Evolutionary conservation across 441 rosid species (phyloP).

Genomic region (Bruguiera hainesii): DNA sequence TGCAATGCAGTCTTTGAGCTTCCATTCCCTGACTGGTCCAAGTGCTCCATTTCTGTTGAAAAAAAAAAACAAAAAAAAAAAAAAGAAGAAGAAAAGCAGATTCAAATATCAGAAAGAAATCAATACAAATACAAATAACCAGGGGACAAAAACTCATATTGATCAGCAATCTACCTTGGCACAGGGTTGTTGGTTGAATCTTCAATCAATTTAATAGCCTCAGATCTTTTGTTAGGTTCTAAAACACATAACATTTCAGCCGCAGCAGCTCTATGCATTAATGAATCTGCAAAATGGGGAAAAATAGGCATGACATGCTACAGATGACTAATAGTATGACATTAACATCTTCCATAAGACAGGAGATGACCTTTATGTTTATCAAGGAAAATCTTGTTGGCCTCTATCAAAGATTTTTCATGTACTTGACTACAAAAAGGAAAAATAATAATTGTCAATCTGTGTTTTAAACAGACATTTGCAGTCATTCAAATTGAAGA

Average conservation of each 20-base stretch:
- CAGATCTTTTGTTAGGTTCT: constrained; percentile 68
- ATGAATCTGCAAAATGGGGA: constrained; percentile 55
- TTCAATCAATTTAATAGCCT: constrained; percentile 83
- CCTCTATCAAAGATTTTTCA: constrained; percentile 69
- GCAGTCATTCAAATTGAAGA: neutral
- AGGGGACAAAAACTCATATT: neutral
- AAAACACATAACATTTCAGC: constrained; percentile 83
- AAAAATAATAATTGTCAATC: neutral
- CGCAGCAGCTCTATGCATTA: constrained; percentile 96
- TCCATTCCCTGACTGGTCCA: constrained; percentile 73
- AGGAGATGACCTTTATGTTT: constrained; percentile 67
- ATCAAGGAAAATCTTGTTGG: constrained; percentile 68
- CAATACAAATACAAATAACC: constrained; percentile 3
- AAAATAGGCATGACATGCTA: constrained; percentile 10
- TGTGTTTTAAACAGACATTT: neutral
- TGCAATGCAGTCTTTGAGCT: constrained; percentile 77
- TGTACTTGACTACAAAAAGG: constrained; percentile 67
- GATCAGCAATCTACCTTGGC: constrained; percentile 42
- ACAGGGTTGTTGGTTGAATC: constrained; percentile 58
- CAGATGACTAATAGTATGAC: neutral
- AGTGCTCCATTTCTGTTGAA: constrained; percentile 55
- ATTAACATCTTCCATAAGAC: constrained; percentile 8
- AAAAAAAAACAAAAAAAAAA: neutral
- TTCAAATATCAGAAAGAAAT: constrained; percentile 10
- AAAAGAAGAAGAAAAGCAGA: neutral